Evolutionary conservation across 2,329 filamentous ascomycete species (phyloP).

Genomic region (Neofusicoccum kwambonambiense): DNA sequence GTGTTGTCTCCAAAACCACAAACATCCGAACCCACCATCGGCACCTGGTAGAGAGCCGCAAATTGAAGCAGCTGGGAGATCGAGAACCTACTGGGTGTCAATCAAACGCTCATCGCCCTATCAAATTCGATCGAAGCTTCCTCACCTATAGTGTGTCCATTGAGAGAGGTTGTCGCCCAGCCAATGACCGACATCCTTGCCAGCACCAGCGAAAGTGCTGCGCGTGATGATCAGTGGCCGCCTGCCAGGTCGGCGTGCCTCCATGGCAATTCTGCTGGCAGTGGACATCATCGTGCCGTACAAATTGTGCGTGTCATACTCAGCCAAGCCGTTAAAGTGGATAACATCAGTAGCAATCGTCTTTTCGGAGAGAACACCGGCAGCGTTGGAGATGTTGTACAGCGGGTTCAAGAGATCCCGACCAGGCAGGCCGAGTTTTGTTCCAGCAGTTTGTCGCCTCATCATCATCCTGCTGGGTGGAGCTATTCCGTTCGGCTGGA

Average conservation of each 20-base stretch:
- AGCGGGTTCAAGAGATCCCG: slow-evolving; percentile 64
- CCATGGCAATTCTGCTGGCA: slow-evolving; percentile 65
- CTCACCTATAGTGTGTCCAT: slow-evolving; percentile 45
- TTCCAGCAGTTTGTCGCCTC: slow-evolving; percentile 33
- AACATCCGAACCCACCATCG: slow-evolving; percentile 60
- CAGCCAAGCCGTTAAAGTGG: slow-evolving; percentile 64
- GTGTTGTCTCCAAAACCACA: slow-evolving; percentile 72
- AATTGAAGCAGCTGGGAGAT: slow-evolving; percentile 47
- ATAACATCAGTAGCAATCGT: slow-evolving; percentile 66
- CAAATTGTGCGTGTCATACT: slow-evolving; percentile 76
- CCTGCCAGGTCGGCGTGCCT: slow-evolving; percentile 59
- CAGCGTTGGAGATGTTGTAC: slow-evolving; percentile 65
- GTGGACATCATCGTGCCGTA: slow-evolving; percentile 75
- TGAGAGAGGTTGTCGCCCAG: slow-evolving; percentile 55
- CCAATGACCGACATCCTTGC: slow-evolving; percentile 60
- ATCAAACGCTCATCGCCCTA: not conserved
- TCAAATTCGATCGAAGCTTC: not conserved
- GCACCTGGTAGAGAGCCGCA: slow-evolving; percentile 48
- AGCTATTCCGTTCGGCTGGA: slow-evolving; percentile 54
- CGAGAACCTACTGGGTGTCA: slow-evolving; percentile 25
- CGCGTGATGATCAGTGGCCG: slow-evolving; percentile 73
- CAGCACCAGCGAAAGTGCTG: slow-evolving; percentile 72
- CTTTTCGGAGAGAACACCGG: slow-evolving; percentile 42
- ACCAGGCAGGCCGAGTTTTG: slow-evolving; percentile 58
- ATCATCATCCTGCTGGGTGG: not conserved